A percentile compares a stretch with the other conserved stretches of the same genome.
These are phyloP conservation scores for Gleditsia sinensis DNA, from an alignment of 306 rosid species.

Conservation along the genomic window DNA sequence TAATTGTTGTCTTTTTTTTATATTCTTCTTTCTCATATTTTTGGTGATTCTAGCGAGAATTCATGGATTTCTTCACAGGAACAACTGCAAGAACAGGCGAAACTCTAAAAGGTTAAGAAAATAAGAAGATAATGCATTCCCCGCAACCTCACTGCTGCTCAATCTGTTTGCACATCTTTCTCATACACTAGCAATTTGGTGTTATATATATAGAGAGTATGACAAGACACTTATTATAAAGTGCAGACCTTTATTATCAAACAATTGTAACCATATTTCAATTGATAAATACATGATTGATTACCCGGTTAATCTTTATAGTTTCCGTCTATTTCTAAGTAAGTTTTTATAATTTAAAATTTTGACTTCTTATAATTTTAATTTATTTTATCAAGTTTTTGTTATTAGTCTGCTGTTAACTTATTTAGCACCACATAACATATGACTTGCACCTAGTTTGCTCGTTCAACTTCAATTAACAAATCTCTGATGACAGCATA, in stretches of 20 bases:
- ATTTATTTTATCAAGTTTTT: no score
- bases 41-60: neutral
- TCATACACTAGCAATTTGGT: neutral
- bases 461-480: no score
- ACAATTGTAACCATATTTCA: neutral
- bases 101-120: slow-evolving; percentile 34
- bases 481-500: no score
- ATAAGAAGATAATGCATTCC: neutral
- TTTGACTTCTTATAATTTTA: no score
- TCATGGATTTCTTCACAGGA: slow-evolving; percentile 47
- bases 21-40: neutral
- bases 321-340: no score
- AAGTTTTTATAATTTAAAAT: no score
- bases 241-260: neutral
- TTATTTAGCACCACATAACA: no score
- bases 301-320: no score
- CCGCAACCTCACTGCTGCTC: neutral
- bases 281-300: no score
- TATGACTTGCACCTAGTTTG: no score
- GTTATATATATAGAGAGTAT: neutral
- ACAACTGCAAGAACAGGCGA: slow-evolving; percentile 73
- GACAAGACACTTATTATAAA: neutral
- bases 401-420: no score
- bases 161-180: neutral
- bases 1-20: neutral